phyloP scores from a whole-genome alignment of 768 basidiomycete genomes.

The Tylopilus cervinicoccineus region DNA sequence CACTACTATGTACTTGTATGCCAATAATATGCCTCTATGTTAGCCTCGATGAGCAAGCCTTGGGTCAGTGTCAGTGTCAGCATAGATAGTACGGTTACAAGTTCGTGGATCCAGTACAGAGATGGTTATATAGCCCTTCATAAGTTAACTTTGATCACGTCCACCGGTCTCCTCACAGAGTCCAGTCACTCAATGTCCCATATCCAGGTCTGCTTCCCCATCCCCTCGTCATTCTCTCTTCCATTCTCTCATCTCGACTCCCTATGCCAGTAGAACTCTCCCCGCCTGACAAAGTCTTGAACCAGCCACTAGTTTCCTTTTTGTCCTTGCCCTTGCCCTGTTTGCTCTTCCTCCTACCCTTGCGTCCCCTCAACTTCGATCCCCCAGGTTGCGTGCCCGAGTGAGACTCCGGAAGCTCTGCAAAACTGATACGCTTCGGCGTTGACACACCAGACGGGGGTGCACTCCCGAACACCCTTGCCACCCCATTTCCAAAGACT shows the following conservation, averaged over 20 bases:
- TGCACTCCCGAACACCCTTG: slow-evolving; percentile 33
- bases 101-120: not conserved
- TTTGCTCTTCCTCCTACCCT: slow-evolving; percentile 31
- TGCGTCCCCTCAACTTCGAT: slow-evolving; percentile 34
- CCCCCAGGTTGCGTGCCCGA: slow-evolving; percentile 33
- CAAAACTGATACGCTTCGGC: slow-evolving; percentile 78
- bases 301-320: slow-evolving; percentile 25
- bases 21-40: slow-evolving; percentile 17
- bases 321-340: slow-evolving; percentile 31
- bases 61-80: not conserved
- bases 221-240: slow-evolving; percentile 48
- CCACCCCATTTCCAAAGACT: slow-evolving; percentile 28
- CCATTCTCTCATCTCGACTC: slow-evolving; percentile 44
- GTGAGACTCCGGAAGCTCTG: slow-evolving; percentile 68
- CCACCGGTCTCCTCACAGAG: slow-evolving; percentile 31
- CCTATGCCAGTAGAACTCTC: slow-evolving; percentile 23
- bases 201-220: slow-evolving; percentile 43
- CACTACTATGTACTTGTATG: slow-evolving; percentile 9
- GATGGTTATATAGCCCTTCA: not conserved
- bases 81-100: not conserved
- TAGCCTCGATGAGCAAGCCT: not conserved
- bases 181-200: slow-evolving; percentile 55
- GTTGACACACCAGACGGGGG: slow-evolving; percentile 52
- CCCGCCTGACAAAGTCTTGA: slow-evolving; percentile 16
- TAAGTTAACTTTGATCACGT: slow-evolving; percentile 7